Base-by-base conservation (phyloP, 768 basidiomycete species). In the Zangia roseola region DNA sequence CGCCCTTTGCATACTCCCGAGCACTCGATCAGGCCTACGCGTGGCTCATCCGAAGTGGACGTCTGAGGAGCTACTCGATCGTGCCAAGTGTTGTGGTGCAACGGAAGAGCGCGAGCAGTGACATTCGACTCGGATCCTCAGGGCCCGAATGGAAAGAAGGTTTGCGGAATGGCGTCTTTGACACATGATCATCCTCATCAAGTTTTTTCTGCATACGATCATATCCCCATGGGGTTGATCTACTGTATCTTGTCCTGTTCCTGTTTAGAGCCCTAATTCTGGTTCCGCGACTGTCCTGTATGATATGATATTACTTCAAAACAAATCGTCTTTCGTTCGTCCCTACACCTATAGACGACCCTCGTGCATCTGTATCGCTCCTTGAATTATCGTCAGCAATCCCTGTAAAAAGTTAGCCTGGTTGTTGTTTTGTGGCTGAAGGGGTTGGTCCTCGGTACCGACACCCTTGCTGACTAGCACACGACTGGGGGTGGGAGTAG, bases 1-100 rank as follows among this genome's bases (percentile, higher is more conserved):
- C 84, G 2, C 77, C 76, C 0, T 90, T 90, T 59, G 86, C 88
- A 0, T 89, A 87, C 57, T 88, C 86, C 14, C 80, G 88, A 8
- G 83, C 87, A 0, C 75, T 90, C 44, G 89, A 91, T 58, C 85
- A 87, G 54, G 88, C 86, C 2, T 69, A 83, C 16, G 73, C 81
- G 5, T 87, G 85, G 84, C 74, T 91, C 13, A 69, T 88, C 10
- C 65, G 74, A 55, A 81, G 72, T 47, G 73, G 74, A 8, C 71
- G 80, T 37, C 54, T 90, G 37, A 77, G 73, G 44, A 74, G 78
- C 36, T 90, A 76, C 56, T 86, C 83, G 0, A 62, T 89, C 16
- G 81, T 87, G 0, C 86, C 86, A 0, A 84, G 83, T 52, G 64
- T 90, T 16, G 71, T 84, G 14, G 73, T 84, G 1, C 89, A 91